Percentiles rank a stretch among this genome's conserved stretches.
Conservation (phyloP, 2,329 filamentous ascomycete genomes). For the Colletotrichum neosansevieriae region DNA sequence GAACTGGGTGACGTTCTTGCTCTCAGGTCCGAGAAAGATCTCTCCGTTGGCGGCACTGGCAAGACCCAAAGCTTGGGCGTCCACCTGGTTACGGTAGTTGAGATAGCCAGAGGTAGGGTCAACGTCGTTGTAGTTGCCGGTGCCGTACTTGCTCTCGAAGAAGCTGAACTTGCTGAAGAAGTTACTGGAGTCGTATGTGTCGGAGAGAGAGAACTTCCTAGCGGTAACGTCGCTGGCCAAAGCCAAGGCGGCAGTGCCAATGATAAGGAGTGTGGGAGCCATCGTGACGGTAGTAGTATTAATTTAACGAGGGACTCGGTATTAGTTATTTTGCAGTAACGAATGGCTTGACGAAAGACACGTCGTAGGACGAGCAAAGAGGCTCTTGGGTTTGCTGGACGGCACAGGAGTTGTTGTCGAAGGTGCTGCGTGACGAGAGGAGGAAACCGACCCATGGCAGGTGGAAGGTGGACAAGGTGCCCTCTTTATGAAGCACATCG, state of each 20-base stretch:
- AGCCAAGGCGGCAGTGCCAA: constrained; percentile 54
- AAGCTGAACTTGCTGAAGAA: constrained; percentile 64
- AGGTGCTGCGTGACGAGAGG: constrained; percentile 24
- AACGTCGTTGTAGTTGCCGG: constrained; percentile 41
- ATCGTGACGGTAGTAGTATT: constrained; percentile 47
- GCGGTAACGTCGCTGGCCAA: constrained; percentile 50
- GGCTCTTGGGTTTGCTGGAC: constrained; percentile 44
- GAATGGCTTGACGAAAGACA: constrained; percentile 59
- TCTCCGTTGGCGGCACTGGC: constrained; percentile 48
- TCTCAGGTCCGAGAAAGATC: constrained; percentile 56
- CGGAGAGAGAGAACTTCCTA: constrained; percentile 52
- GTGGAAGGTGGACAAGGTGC: constrained; percentile 11
- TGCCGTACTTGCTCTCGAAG: constrained; percentile 45
- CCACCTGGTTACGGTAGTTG: constrained; percentile 57
- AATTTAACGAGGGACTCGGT: constrained; percentile 46
- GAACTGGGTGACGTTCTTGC: constrained; percentile 42
- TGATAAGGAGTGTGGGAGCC: constrained; percentile 55
- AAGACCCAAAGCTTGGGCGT: constrained; percentile 53
- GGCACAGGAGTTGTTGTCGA: constrained; percentile 27
- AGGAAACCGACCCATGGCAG: background rate
- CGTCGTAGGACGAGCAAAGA: constrained; percentile 56
- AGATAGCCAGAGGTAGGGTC: constrained; percentile 78
- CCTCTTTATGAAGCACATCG: constrained; percentile 33
- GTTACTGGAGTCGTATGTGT: constrained; percentile 56
- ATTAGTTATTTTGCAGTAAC: constrained; percentile 40